A percentile compares a stretch with the other conserved stretches of the same genome.
These are phyloP conservation scores for Panellus pusillus DNA, from an alignment of 768 basidiomycete genomes.

Conservation along the genomic window DNA sequence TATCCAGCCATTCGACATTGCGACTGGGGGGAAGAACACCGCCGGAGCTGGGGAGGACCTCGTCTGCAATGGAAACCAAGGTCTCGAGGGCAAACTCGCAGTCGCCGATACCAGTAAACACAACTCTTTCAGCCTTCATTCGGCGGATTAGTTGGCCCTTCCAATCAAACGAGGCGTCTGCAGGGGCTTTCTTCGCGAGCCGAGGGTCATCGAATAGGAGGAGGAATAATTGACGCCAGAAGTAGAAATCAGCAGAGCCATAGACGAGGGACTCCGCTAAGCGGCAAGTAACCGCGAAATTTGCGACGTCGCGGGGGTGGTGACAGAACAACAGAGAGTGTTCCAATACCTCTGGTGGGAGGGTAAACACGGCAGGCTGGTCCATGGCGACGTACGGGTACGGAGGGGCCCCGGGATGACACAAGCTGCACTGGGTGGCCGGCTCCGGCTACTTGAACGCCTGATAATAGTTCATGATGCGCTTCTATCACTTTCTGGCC, in stretches of 20 bases:
- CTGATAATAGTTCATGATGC: constrained; percentile 2
- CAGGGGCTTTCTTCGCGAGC: constrained; percentile 20
- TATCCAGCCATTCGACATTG: constrained; percentile 48
- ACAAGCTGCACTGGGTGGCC: too few relatives aligned
- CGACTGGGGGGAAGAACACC: constrained; percentile 32
- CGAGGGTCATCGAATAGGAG: constrained; percentile 68
- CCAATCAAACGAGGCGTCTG: constrained; percentile 29
- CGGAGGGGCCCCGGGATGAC: too few relatives aligned
- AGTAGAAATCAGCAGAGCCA: constrained; percentile 49
- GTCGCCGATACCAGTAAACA: constrained; percentile 23
- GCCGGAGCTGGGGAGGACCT: constrained; percentile 30
- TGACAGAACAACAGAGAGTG: constrained; percentile 51
- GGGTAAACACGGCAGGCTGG: constrained; percentile 27
- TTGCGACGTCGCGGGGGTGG: constrained; percentile 56
- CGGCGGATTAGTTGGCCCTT: constrained; percentile 39
- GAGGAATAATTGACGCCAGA: constrained; percentile 72
- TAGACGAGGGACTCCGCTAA: constrained; percentile 51
- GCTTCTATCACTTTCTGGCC: background rate
- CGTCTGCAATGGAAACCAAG: constrained; percentile 41
- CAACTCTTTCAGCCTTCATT: constrained; percentile 40
- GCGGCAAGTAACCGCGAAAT: constrained; percentile 57
- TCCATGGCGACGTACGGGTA: too few relatives aligned
- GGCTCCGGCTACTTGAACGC: background rate
- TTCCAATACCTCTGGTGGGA: constrained; percentile 63
- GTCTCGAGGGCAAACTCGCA: constrained; percentile 36